Percentiles rank a stretch among this genome's conserved stretches.
phyloP scores from a whole-genome alignment of 2,329 filamentous ascomycete genomes.

The Boeremia lycopersici region DNA sequence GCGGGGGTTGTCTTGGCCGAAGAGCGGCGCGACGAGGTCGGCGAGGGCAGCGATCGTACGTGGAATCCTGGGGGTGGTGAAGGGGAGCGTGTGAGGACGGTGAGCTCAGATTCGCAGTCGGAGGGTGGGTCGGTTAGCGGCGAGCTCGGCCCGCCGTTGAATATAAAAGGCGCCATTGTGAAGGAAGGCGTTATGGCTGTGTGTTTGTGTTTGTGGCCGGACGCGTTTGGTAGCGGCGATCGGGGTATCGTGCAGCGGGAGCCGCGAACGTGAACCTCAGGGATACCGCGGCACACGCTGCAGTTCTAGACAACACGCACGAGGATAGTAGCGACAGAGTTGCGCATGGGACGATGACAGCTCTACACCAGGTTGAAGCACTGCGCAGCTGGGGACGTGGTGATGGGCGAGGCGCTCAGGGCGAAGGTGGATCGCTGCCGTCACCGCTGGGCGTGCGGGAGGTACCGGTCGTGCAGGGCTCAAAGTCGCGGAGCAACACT shows the following conservation, averaged over 20 bases:
- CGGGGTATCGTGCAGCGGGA: conserved; percentile 16
- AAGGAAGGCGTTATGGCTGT: conserved; percentile 13
- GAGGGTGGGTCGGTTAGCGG: conserved; percentile 48
- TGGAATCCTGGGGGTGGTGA: conserved; percentile 42
- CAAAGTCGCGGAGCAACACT: conserved; percentile 19
- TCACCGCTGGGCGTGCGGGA: conserved; percentile 20
- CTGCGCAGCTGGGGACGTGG: background rate
- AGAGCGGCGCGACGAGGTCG: conserved; percentile 53
- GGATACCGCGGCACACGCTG: conserved; percentile 11
- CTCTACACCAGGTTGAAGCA: background rate
- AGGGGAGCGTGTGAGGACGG: conserved; percentile 34
- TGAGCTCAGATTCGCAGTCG: conserved; percentile 44
- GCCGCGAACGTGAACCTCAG: conserved; percentile 18
- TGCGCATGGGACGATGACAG: conserved; percentile 2
- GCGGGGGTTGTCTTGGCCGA: conserved; percentile 54
- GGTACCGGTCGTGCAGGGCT: conserved; percentile 26
- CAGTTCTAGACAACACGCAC: conserved; percentile 5
- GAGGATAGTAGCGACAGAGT: background rate
- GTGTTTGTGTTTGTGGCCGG: conserved; percentile 11
- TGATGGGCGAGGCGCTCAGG: background rate
- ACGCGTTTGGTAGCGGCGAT: conserved; percentile 23
- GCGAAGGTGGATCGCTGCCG: conserved; percentile 25
- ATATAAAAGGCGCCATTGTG: conserved; percentile 37
- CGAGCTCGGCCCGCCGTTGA: conserved; percentile 42
- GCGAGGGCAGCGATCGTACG: conserved; percentile 44